Percentiles rank a stretch among this genome's conserved stretches.
phyloP scores from a whole-genome alignment of 768 basidiomycete species.

The Hericium rajendrae region DNA sequence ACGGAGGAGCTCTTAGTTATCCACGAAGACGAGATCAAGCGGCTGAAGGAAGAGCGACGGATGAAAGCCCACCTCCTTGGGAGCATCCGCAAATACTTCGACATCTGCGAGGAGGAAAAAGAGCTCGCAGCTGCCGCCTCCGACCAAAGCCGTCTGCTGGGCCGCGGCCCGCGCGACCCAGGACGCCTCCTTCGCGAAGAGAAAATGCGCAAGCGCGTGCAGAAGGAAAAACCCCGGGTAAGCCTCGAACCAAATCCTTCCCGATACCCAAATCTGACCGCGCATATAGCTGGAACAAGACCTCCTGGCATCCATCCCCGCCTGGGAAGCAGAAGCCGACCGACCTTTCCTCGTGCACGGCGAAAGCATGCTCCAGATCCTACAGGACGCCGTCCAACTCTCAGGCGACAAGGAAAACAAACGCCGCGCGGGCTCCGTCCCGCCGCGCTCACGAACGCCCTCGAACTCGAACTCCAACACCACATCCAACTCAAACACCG shows the following conservation, averaged over 20 bases:
- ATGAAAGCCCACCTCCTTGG: constrained; percentile 68
- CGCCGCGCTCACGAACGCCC: constrained; percentile 54
- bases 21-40: constrained; percentile 78
- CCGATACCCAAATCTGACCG: not conserved
- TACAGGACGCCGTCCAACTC: constrained; percentile 58
- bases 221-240: constrained; percentile 88
- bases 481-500: constrained; percentile 18
- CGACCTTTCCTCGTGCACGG: constrained; percentile 81
- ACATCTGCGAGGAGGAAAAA: constrained; percentile 82
- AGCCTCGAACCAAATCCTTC: constrained; percentile 17
- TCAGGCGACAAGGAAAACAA: constrained; percentile 72
- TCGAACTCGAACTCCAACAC: constrained; percentile 22
- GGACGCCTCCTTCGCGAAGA: constrained; percentile 86
- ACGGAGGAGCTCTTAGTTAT: constrained; percentile 79
- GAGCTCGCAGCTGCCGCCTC: constrained; percentile 74
- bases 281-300: constrained; percentile 74
- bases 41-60: constrained; percentile 75
- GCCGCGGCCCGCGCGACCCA: constrained; percentile 74
- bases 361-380: constrained; percentile 65
- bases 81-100: constrained; percentile 79
- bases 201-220: constrained; percentile 93
- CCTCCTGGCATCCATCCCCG: constrained; percentile 63
- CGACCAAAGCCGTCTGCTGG: constrained; percentile 75
- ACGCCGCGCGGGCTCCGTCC: constrained; percentile 44
- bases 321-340: constrained; percentile 75